A percentile compares a stretch with the other conserved stretches of the same genome.
Evolutionary conservation across 2,329 filamentous ascomycete genomes (phyloP).

Genomic region (Dothideomycetes sp.): DNA sequence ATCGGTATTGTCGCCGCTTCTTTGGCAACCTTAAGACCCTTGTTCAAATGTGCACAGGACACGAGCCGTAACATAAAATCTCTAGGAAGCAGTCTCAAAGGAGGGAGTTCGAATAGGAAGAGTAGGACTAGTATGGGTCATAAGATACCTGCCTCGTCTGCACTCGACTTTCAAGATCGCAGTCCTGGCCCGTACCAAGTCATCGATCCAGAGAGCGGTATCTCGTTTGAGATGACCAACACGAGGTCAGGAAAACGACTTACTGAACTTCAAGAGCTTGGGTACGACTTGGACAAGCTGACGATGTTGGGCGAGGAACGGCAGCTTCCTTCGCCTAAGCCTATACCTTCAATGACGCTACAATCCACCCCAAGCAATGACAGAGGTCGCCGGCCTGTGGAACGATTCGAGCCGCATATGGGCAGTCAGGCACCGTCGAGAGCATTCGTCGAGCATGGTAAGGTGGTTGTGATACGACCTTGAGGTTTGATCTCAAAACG

Average conservation of each 20-base stretch:
- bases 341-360: background rate
- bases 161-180: background rate
- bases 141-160: background rate
- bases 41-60: constrained; percentile 7
- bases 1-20: constrained; percentile 22
- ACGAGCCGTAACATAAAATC: background rate
- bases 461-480: too few species aligned
- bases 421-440: too few species aligned
- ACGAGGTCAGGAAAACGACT: background rate
- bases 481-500: too few species aligned
- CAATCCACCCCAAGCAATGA: background rate
- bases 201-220: background rate
- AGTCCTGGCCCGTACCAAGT: background rate
- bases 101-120: background rate
- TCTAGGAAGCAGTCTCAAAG: background rate
- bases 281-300: background rate
- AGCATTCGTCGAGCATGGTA: too few species aligned
- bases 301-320: background rate
- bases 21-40: constrained; percentile 21
- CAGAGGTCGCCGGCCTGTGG: background rate
- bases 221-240: background rate
- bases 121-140: background rate
- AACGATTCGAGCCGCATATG: too few species aligned
- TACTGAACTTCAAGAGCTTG: background rate
- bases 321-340: background rate